These are phyloP conservation scores for Helenozyma rhizophorensis DNA, from an alignment of 805 yeast genomes.

Conservation along the genomic window DNA sequence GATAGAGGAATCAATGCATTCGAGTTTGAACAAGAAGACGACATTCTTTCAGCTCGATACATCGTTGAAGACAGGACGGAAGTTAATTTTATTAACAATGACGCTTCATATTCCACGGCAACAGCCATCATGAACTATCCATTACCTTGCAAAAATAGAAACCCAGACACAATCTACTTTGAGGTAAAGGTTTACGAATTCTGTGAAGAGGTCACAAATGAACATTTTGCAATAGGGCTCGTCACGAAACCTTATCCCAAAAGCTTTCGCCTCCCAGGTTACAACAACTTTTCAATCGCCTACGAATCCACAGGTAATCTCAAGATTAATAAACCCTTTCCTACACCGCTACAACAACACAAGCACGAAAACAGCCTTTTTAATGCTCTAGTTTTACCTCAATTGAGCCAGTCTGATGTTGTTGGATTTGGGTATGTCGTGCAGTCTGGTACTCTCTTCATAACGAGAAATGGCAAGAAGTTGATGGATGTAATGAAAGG, in stretches of 20 bases:
- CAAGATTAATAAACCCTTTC: slow-evolving; percentile 61
- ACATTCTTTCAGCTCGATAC: slow-evolving; percentile 27
- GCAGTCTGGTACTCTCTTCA: slow-evolving; percentile 44
- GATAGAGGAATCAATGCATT: slow-evolving; percentile 39
- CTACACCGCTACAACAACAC: slow-evolving; percentile 43
- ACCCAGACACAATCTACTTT: slow-evolving; percentile 50
- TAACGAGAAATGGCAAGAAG: slow-evolving; percentile 55
- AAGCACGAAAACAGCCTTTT: slow-evolving; percentile 35
- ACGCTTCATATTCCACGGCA: slow-evolving; percentile 35
- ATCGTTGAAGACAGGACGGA: slow-evolving; percentile 39
- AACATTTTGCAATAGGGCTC: slow-evolving; percentile 61
- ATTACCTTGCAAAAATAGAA: slow-evolving; percentile 35
- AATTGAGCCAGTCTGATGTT: slow-evolving; percentile 48
- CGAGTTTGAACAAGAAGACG: slow-evolving; percentile 35
- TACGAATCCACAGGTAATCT: slow-evolving; percentile 71
- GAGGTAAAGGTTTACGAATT: slow-evolving; percentile 46
- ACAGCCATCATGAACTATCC: slow-evolving; percentile 37
- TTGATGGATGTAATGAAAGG: slow-evolving; percentile 47
- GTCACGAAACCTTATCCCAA: slow-evolving; percentile 71
- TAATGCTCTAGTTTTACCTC: slow-evolving; percentile 48
- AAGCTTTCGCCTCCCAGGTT: slow-evolving; percentile 67
- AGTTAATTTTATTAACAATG: slow-evolving; percentile 32
- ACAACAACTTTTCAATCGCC: slow-evolving; percentile 62
- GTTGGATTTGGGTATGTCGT: slow-evolving; percentile 53
- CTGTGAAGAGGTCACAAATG: slow-evolving; percentile 27